Evolutionary conservation across 305 asterid species (phyloP).

Genomic region (Rubia peregrina): DNA sequence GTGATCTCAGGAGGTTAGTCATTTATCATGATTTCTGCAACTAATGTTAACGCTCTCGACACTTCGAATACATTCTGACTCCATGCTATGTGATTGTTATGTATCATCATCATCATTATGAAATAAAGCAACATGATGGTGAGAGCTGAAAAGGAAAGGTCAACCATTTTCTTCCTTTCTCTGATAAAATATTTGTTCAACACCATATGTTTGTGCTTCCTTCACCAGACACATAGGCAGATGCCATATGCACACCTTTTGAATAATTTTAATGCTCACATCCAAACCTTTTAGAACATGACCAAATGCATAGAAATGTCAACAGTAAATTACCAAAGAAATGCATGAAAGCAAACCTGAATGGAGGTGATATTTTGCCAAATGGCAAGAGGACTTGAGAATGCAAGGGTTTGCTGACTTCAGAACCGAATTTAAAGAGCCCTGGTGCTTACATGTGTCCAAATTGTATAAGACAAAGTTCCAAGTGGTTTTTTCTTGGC

Average conservation of each 20-base stretch:
- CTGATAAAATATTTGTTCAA: conserved; percentile 5
- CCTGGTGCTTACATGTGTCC: conserved; percentile 5
- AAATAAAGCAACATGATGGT: conserved; percentile 2
- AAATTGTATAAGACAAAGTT: background rate
- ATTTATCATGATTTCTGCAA: background rate
- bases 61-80: background rate
- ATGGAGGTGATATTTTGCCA: conserved; percentile 15
- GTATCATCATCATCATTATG: background rate
- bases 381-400: conserved; percentile 14
- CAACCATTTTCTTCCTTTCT: background rate
- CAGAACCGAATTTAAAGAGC: background rate
- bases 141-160: background rate
- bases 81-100: background rate
- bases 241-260: background rate
- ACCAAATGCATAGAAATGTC: background rate
- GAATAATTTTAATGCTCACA: background rate
- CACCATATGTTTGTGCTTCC: background rate
- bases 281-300: background rate
- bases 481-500: conserved; percentile 5
- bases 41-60: background rate
- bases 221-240: background rate
- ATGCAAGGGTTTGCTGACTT: conserved; percentile 7
- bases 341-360: background rate
- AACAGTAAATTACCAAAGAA: background rate
- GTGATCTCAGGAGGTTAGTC: background rate